Evolutionary conservation across 257 asterid genomes (phyloP), one percentile per base, ranked within the genome.

Genomic region (Cordia subcordata): DNA sequence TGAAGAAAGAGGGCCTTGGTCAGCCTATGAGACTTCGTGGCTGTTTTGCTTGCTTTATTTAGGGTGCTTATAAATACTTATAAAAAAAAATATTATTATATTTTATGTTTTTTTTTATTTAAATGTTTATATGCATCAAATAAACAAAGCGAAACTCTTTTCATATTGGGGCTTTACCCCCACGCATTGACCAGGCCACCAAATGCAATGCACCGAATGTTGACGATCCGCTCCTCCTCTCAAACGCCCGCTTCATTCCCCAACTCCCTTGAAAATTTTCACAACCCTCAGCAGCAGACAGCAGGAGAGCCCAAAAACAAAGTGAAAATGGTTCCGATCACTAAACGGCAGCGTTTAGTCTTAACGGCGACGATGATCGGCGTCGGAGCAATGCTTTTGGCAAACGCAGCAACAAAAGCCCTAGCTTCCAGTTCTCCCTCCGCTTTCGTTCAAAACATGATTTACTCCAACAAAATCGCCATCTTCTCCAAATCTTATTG

Each of bases 401-500:
- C 77, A 16, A 73, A 64, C 53, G 69, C 79, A 23, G 82, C 85
- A 11, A 56, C 58, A 11, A 66, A 60, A 68, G 61, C 91, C 79
- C 74, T 75, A 55, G 97, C 94, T 61, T 78, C 96, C 54, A 83
- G 68, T 81, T 88, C 97, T 12, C 80, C 96, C 4, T 81, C 97
- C 5, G 99, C 97, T 44, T 86, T 86, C 59, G 97, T 92, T 49
- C 97, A 92, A 64, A 92, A 60, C 68, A 84, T 78, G 52, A 77
- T 92, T 23, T 92, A 82, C 80, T 92, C 99, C 39, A 86, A 92
- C 75, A 81, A 72, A 71, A 82, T 92, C 75, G 86, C 88, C 60
- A 72, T 93, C 59, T 89, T 93, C 83, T 93, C 99, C 88, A 93
- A 93, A 80, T 81, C 99, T 1, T 86, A 93, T 72, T 88, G 97